Evolutionary conservation across 73 alveolate species (phyloP).

Genomic region (Blepharisma japonicum): DNA sequence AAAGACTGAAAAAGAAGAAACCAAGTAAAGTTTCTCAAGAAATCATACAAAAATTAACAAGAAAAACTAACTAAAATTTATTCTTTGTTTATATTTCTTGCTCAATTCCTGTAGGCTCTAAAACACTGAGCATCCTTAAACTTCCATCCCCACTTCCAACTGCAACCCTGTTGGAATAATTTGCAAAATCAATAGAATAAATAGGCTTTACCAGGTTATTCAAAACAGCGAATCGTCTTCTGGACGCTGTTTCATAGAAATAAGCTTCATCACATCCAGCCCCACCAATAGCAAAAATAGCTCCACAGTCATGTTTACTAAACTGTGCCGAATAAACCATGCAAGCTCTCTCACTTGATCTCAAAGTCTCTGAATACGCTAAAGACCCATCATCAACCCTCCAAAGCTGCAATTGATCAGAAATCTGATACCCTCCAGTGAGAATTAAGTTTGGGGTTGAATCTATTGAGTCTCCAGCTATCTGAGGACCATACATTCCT

Average conservation of each 20-base stretch:
- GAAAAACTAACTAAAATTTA: too few relatives aligned
- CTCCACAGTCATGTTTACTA: constrained; percentile 15
- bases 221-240: neutral
- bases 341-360: neutral
- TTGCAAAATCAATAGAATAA: constrained; percentile 74
- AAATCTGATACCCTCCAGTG: constrained; percentile 59
- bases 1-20: too few relatives aligned
- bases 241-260: neutral
- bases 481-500: constrained; percentile 87
- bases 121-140: too few relatives aligned
- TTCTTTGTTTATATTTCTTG: too few relatives aligned
- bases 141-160: constrained; percentile 88
- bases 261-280: constrained; percentile 5
- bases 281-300: neutral
- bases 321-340: constrained; percentile 28
- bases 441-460: constrained; percentile 43
- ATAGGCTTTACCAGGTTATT: constrained; percentile 9
- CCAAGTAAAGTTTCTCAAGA: too few relatives aligned
- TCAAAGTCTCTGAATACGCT: neutral
- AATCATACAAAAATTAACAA: too few relatives aligned
- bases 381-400: constrained; percentile 38
- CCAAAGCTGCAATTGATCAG: constrained; percentile 65
- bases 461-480: constrained; percentile 95
- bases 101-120: too few relatives aligned
- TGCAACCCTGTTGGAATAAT: constrained; percentile 65